Conservation (phyloP, 148 eudicot genomes). For the Camellia sinensis region DNA sequence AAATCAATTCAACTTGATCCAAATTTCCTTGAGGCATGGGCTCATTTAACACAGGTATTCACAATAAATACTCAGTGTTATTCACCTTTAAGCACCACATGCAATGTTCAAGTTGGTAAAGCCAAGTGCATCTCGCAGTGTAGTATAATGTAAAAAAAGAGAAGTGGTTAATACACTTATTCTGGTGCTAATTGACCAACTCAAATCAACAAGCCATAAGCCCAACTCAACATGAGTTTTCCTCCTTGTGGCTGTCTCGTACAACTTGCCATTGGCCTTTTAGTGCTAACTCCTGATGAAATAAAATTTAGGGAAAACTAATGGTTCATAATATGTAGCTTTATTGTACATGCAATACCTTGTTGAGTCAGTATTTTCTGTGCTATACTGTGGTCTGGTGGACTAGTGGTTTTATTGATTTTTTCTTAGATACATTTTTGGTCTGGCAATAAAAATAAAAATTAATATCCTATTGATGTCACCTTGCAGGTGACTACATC, state of each 20-base stretch:
- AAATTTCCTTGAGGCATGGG: slow-evolving; percentile 86
- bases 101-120: neutral
- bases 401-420: neutral
- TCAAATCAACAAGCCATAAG: neutral
- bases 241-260: neutral
- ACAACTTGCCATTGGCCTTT: neutral
- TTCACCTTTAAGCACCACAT: slow-evolving; percentile 2
- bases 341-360: neutral
- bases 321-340: neutral
- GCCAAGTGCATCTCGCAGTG: neutral
- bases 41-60: slow-evolving; percentile 82
- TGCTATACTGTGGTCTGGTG: neutral
- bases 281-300: neutral
- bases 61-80: neutral
- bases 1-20: slow-evolving; percentile 70
- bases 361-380: neutral
- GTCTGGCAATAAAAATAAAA: neutral
- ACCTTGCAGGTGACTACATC: neutral
- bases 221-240: neutral
- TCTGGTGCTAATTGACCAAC: slow-evolving; percentile 7
- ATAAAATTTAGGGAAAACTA: neutral
- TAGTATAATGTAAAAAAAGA: neutral
- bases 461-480: neutral
- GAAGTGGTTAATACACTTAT: neutral
- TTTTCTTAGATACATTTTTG: neutral